phyloP scores from a whole-genome alignment of 2,329 filamentous ascomycete genomes.

The Colletotrichum chlorophyti region DNA sequence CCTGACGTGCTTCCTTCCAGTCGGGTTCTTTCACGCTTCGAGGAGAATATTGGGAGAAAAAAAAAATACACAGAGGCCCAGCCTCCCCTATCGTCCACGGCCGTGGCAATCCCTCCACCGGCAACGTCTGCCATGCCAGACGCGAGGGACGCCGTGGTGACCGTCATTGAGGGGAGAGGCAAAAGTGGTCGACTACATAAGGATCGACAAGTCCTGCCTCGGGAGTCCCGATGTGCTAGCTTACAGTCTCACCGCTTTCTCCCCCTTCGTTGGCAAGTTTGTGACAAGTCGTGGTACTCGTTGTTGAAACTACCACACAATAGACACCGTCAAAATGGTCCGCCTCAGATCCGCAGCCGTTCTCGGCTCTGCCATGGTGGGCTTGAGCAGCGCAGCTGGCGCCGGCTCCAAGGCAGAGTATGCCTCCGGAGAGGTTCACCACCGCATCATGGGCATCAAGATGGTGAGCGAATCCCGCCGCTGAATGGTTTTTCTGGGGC shows the following conservation, averaged over 20 bases:
- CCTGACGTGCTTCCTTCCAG: background rate
- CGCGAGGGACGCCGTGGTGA: no score
- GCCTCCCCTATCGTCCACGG: background rate
- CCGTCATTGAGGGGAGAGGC: background rate
- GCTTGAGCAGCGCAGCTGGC: conserved; percentile 31
- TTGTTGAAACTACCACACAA: background rate
- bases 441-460: conserved; percentile 34
- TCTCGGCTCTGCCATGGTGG: conserved; percentile 31
- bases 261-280: background rate
- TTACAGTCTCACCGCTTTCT: background rate
- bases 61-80: no score
- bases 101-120: conserved; percentile 12
- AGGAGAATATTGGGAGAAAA: no score
- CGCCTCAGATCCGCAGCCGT: conserved; percentile 27
- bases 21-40: conserved; percentile 3
- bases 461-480: conserved; percentile 25
- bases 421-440: conserved; percentile 31
- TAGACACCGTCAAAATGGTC: conserved; percentile 30
- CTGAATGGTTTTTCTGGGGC: background rate
- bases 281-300: background rate
- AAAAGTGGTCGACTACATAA: background rate
- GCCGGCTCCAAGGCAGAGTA: conserved; percentile 33
- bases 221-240: no score
- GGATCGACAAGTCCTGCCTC: background rate
- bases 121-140: background rate